Percentiles rank a stretch among this genome's conserved stretches.
These are phyloP conservation scores for Cucumis variabilis DNA, from an alignment of 331 rosid genomes.

Conservation along the genomic window DNA sequence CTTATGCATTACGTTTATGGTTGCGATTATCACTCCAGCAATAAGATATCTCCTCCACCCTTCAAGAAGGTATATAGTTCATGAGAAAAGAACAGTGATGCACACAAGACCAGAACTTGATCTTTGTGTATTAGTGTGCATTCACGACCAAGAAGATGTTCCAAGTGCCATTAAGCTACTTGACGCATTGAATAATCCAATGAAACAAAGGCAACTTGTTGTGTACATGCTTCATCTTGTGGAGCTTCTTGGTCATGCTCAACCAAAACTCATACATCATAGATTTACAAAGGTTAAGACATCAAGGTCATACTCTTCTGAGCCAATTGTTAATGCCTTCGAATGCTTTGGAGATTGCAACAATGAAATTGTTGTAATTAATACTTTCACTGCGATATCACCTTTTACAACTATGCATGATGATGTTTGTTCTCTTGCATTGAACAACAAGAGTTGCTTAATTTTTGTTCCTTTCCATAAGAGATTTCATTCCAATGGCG, in stretches of 20 bases:
- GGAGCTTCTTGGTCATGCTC: slow-evolving; percentile 40
- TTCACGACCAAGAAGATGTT: slow-evolving; percentile 43
- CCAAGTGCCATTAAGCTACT: slow-evolving; percentile 42
- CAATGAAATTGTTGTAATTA: slow-evolving; percentile 17
- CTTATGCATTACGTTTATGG: slow-evolving; percentile 29
- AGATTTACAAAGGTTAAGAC: slow-evolving; percentile 6
- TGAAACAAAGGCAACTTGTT: slow-evolving; percentile 32
- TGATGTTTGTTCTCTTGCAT: slow-evolving; percentile 41
- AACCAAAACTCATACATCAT: slow-evolving; percentile 39
- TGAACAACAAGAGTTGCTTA: slow-evolving; percentile 34
- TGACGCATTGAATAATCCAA: slow-evolving; percentile 46
- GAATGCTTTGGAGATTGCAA: slow-evolving; percentile 33
- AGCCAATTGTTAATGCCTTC: slow-evolving; percentile 43
- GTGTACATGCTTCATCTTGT: slow-evolving; percentile 42
- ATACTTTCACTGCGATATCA: slow-evolving; percentile 40
- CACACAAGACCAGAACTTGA: slow-evolving; percentile 27
- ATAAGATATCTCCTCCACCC: slow-evolving; percentile 43
- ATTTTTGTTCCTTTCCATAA: slow-evolving; percentile 39
- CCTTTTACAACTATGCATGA: slow-evolving; percentile 41
- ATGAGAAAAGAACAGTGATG: slow-evolving; percentile 41
- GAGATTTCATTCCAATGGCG: slow-evolving; percentile 26
- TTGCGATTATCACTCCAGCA: slow-evolving; percentile 38
- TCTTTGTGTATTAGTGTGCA: slow-evolving; percentile 37
- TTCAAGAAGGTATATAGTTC: slow-evolving; percentile 39
- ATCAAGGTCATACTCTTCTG: slow-evolving; percentile 20